A percentile compares a stretch with the other conserved stretches of the same genome.
These are phyloP conservation scores for Onygena corvina DNA, from an alignment of 2,329 filamentous ascomycete genomes.

Conservation along the genomic window DNA sequence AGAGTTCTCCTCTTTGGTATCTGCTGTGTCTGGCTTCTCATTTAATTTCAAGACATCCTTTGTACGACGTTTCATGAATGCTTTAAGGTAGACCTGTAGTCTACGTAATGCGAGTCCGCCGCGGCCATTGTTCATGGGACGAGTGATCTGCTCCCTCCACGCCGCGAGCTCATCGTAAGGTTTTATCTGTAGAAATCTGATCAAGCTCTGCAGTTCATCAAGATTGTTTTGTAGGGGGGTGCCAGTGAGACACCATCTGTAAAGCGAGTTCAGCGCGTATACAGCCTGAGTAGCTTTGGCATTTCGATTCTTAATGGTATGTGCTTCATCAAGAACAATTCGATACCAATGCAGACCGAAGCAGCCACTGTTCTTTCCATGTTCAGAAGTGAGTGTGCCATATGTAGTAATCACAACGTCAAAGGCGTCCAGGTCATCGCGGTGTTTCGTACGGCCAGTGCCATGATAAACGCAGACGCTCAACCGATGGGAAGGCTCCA, in stretches of 20 bases:
- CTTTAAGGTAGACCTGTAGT: conserved; percentile 70
- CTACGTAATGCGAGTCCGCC: conserved; percentile 81
- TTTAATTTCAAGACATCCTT: conserved; percentile 92
- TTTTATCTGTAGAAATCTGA: conserved; percentile 82
- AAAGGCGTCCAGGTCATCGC: conserved; percentile 64
- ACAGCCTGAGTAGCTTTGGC: conserved; percentile 91
- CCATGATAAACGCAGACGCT: conserved; percentile 87
- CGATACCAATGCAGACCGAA: conserved; percentile 93
- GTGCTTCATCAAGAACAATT: conserved; percentile 88
- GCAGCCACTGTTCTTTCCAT: conserved; percentile 61
- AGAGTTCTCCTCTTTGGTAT: conserved; percentile 40
- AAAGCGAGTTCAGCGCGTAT: conserved; percentile 71
- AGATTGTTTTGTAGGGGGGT: conserved; percentile 98
- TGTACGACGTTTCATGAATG: conserved; percentile 97
- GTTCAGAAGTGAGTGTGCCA: conserved; percentile 85
- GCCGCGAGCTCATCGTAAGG: conserved; percentile 75
- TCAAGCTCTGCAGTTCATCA: conserved; percentile 85
- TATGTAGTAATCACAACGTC: conserved; percentile 97
- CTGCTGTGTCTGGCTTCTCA: conserved; percentile 58
- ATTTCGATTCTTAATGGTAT: conserved; percentile 96
- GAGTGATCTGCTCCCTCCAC: conserved; percentile 86
- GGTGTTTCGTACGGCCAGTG: conserved; percentile 66
- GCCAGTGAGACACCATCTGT: conserved; percentile 90
- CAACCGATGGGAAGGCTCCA: conserved; percentile 56
- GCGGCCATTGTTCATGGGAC: conserved; percentile 77